Conservation (phyloP, 2,329 filamentous ascomycete genomes). For the Pleoardoris graminearum region DNA sequence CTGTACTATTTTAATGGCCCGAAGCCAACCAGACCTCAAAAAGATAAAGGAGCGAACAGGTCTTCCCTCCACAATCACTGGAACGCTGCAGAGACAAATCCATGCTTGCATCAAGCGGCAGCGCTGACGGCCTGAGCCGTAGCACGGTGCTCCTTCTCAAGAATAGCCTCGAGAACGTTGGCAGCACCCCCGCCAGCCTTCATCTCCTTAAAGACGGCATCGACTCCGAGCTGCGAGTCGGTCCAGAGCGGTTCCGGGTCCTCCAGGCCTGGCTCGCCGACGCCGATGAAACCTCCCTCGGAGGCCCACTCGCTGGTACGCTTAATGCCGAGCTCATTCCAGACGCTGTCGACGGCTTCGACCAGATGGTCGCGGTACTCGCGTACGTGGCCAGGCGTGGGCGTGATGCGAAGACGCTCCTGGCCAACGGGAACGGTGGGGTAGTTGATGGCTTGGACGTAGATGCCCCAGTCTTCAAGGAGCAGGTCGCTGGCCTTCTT, state of each 20-base stretch:
- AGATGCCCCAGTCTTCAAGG: slow-evolving; percentile 86
- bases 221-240: slow-evolving; percentile 80
- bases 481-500: slow-evolving; percentile 92
- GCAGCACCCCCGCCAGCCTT: slow-evolving; percentile 49
- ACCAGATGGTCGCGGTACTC: slow-evolving; percentile 86
- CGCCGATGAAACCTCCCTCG: slow-evolving; percentile 91
- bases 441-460: slow-evolving; percentile 99
- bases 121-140: slow-evolving; percentile 50
- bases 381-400: slow-evolving; percentile 87
- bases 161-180: slow-evolving; percentile 53
- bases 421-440: slow-evolving; percentile 98
- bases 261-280: slow-evolving; percentile 70
- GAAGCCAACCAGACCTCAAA: slow-evolving; percentile 26
- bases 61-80: slow-evolving; percentile 11
- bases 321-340: slow-evolving; percentile 86
- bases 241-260: slow-evolving; percentile 82
- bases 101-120: slow-evolving; percentile 34
- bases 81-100: not conserved
- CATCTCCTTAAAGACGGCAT: slow-evolving; percentile 58
- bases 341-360: slow-evolving; percentile 81
- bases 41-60: slow-evolving; percentile 35
- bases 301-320: slow-evolving; percentile 90
- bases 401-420: slow-evolving; percentile 92
- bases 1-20: not conserved
- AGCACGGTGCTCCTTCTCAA: slow-evolving; percentile 52